Evolutionary conservation across 345 rosid species (phyloP), one percentile per base, ranked within the genome.

Genomic region (Limnanthes douglasii): DNA sequence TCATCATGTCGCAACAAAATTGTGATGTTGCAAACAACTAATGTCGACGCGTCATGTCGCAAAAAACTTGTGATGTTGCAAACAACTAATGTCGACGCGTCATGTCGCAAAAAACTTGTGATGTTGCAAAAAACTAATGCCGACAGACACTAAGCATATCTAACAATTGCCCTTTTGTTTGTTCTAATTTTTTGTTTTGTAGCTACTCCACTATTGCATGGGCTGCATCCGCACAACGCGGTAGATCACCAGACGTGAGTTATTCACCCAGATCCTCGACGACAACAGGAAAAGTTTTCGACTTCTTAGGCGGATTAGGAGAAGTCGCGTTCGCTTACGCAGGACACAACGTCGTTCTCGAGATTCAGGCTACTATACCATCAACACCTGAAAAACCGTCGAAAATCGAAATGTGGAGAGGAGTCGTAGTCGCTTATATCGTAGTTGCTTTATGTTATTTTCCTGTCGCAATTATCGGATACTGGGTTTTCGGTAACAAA

Each of bases 331-430:
- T 86, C 39, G 85, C 95, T 0, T 86, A 70, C 34, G 97, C 97
- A 0, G 88, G 88, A 3, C 95, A 86, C 54, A 78, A 68, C 28
- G 88, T 86, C 28, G 93, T 71, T 11, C 25, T 82, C 43, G 97
- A 86, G 69, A 82, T 86, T 45, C 97, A 82, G 39, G 95, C 93
- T 10, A 86, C 97, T 1, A 75, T 86, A 4, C 88, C 93, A 41
- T 86, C 97, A 0, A 66, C 83, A 2, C 94, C 93, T 0, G 95
- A 82, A 19, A 69, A 48, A 12, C 95, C 97, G 19, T 78, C 95
- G 1, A 78, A 82, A 59, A 51, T 36, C 14, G 58, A 88, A 5
- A 82, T 86, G 93, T 86, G 97, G 93, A 75, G 20, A 57, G 95
- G 97, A 24, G 95, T 73, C 1, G 13, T 86, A 4, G 53, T 75